Conservation (phyloP, 441 rosid genomes). For the Adansonia gregorii region DNA sequence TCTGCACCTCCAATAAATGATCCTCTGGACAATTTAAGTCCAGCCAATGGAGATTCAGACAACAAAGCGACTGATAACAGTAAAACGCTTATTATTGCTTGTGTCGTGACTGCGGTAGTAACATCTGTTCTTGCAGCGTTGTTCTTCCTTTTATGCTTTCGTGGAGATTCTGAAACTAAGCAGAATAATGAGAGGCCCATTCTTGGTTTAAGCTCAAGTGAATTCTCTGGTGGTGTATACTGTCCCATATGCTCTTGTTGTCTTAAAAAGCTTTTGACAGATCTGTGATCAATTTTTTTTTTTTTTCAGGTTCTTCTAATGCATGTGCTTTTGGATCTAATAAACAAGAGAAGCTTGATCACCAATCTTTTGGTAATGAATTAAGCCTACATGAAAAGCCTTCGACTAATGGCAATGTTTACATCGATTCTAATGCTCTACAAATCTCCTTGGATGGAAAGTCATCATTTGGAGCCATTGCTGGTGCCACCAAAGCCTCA, state of each 20-base stretch:
- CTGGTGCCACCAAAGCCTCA: conserved; percentile 33
- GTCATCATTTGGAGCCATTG: conserved; percentile 36
- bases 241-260: conserved; percentile 23
- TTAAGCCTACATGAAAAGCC: conserved; percentile 42
- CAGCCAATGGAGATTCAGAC: conserved; percentile 21
- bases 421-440: conserved; percentile 39
- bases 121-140: conserved; percentile 67
- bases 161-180: conserved; percentile 45
- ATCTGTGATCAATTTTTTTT: conserved; percentile 24
- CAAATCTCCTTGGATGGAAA: conserved; percentile 30
- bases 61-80: conserved; percentile 32
- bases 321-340: conserved; percentile 48
- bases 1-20: conserved; percentile 33
- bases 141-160: conserved; percentile 69
- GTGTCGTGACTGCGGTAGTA: conserved; percentile 66
- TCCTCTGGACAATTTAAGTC: conserved; percentile 28
- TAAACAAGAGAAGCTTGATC: conserved; percentile 55
- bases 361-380: conserved; percentile 44
- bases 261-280: conserved; percentile 20
- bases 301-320: conserved; percentile 65
- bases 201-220: conserved; percentile 73
- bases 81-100: conserved; percentile 62
- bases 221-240: conserved; percentile 61
- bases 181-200: conserved; percentile 82
- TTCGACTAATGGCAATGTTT: conserved; percentile 40